A percentile compares a stretch with the other conserved stretches of the same genome.
Conservation (phyloP, 441 rosid genomes). For the Corymbia calophylla region DNA sequence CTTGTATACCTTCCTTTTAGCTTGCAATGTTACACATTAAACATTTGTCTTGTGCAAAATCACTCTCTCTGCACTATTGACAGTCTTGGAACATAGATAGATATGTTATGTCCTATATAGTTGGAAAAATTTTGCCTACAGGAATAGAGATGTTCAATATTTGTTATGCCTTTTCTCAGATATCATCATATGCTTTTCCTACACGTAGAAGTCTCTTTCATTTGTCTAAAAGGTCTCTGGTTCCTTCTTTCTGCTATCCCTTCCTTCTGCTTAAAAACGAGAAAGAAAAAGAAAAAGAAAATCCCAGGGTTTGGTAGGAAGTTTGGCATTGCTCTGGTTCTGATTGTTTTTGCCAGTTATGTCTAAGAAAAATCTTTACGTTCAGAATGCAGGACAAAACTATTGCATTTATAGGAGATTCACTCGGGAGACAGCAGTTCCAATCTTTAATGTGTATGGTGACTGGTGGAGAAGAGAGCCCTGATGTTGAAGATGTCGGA, state of each 20-base stretch:
- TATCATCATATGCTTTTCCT: neutral
- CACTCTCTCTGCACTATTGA: neutral
- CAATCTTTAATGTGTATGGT: conserved; percentile 80
- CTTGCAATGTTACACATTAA: neutral
- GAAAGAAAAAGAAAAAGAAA: neutral
- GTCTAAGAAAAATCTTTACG: neutral
- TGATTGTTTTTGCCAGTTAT: neutral
- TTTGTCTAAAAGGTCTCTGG: neutral
- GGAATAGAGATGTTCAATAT: neutral
- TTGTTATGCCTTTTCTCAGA: neutral
- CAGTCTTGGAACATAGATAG: neutral
- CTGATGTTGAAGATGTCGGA: conserved; percentile 51
- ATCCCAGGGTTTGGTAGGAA: neutral
- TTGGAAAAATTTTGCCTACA: neutral
- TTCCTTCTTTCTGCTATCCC: neutral
- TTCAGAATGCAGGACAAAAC: conserved; percentile 73
- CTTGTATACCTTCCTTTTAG: neutral
- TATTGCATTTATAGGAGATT: conserved; percentile 73
- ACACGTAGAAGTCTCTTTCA: neutral
- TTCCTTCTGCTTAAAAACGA: neutral
- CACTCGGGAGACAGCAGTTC: conserved; percentile 72
- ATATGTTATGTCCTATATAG: neutral
- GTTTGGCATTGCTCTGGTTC: neutral
- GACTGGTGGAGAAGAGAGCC: conserved; percentile 45
- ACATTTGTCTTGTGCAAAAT: neutral